A percentile compares a stretch with the other conserved stretches of the same genome.
phyloP scores from a whole-genome alignment of 2,329 filamentous ascomycete genomes.

The Colletotrichum tanaceti region DNA sequence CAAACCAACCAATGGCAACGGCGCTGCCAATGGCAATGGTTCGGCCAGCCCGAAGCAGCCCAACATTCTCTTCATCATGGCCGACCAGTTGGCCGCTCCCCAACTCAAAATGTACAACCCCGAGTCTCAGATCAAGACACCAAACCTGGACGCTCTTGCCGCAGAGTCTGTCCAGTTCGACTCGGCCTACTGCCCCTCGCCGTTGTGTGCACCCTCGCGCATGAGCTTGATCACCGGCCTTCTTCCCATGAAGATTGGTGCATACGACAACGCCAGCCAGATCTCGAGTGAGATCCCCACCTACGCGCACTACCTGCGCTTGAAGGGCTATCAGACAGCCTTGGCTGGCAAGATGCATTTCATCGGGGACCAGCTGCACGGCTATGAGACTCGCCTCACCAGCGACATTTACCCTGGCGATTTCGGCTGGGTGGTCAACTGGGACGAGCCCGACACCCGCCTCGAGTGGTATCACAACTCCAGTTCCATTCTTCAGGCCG shows the following conservation, averaged over 20 bases:
- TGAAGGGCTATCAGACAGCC: slow-evolving; percentile 87
- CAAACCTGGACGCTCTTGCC: slow-evolving; percentile 86
- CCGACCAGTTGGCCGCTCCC: slow-evolving; percentile 91
- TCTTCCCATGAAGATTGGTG: slow-evolving; percentile 89
- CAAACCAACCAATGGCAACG: slow-evolving; percentile 43
- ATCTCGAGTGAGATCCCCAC: slow-evolving; percentile 87
- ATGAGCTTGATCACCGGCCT: slow-evolving; percentile 96
- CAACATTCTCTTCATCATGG: slow-evolving; percentile 84
- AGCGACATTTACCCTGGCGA: slow-evolving; percentile 95
- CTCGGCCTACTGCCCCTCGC: slow-evolving; percentile 93
- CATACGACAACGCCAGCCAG: slow-evolving; percentile 90
- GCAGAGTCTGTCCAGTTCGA: slow-evolving; percentile 88
- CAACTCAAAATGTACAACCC: slow-evolving; percentile 93
- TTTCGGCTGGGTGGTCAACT: slow-evolving; percentile 94
- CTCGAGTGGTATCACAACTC: slow-evolving; percentile 98
- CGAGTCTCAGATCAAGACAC: slow-evolving; percentile 89
- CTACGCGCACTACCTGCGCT: slow-evolving; percentile 90
- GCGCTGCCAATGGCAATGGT: slow-evolving; percentile 21
- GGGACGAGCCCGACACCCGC: slow-evolving; percentile 87
- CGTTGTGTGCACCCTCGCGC: slow-evolving; percentile 89
- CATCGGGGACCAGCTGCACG: slow-evolving; percentile 92
- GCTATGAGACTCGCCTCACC: slow-evolving; percentile 92
- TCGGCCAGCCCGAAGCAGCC: slow-evolving; percentile 49
- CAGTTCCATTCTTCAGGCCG: slow-evolving; percentile 90
- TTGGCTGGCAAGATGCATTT: slow-evolving; percentile 98